phyloP scores from a whole-genome alignment of 345 rosid genomes.

The Populus ilicifolia region DNA sequence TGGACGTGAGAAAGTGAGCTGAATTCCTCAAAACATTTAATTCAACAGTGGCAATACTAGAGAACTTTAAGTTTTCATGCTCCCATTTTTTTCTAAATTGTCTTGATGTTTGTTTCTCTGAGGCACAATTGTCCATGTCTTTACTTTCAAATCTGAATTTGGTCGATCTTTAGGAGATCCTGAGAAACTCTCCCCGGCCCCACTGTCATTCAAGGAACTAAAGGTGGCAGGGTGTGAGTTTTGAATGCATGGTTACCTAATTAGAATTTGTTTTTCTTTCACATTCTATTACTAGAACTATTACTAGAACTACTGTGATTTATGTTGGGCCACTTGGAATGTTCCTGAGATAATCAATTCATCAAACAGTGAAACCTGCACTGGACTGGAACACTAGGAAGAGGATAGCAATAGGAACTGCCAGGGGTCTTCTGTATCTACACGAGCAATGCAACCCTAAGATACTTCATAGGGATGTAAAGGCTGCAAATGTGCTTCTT shows the following conservation, averaged over 20 bases:
- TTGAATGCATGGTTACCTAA: background rate
- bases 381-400: slow-evolving; percentile 87
- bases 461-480: slow-evolving; percentile 89
- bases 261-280: background rate
- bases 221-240: background rate
- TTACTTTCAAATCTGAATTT: background rate
- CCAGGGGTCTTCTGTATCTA: slow-evolving; percentile 81
- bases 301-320: background rate
- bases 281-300: background rate
- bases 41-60: background rate
- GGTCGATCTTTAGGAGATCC: background rate
- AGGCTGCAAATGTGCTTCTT: slow-evolving; percentile 85
- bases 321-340: background rate
- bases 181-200: background rate
- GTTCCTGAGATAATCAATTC: background rate
- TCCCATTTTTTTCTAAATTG: background rate
- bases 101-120: background rate
- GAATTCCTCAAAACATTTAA: background rate
- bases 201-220: background rate
- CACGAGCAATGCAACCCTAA: slow-evolving; percentile 96
- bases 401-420: slow-evolving; percentile 86
- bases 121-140: background rate
- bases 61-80: background rate
- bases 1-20: background rate
- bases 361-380: slow-evolving; percentile 60